Evolutionary conservation across 2,329 filamentous ascomycete genomes (phyloP), one percentile per base, ranked within the genome.

Genomic region (Ceratocystis papillata): DNA sequence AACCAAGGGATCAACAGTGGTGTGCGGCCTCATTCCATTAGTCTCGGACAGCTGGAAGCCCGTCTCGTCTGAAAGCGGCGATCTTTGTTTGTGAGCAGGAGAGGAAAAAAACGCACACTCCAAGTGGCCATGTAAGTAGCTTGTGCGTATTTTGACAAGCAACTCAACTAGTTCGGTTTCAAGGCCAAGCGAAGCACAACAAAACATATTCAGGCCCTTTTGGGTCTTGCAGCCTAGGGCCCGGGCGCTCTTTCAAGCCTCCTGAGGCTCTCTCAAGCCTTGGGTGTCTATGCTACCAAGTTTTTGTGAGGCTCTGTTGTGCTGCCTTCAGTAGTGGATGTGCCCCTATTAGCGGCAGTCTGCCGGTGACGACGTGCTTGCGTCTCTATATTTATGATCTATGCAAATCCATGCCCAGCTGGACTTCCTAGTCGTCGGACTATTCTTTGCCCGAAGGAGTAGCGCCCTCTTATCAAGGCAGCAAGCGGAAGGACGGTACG

Each of bases 21-120:
- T 12, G 55, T 30, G 55, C 55, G 55, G 55, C 55, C 53, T 57
- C 55, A 59, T 59, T 59, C 55, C 55, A 59, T 30, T 30, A n/a
- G 55, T 59, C 55, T 59, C 55, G 55, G 55, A 20, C 28, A n/a
- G n/a, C 55, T n/a, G 55, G 55, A 59, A 59, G 30, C 28, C 55
- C 15, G 10, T 41, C 37, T 41, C 37, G 37, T 37, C 48, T 53
- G 28, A 33, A 57, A 57, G 28, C 53, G 20, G 12, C 5, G 7
- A 25, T 22, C 50, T 55, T 55, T 30, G 22, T 22, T 15, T 22
- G 6, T 20, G 17, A 20, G 17, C 25, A 12, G 48, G 10, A 12
- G 20, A 10, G 48, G 48, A 10, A 37, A n/a, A 59, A 30, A 59
- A 33, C 28, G 7, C 25, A 1, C 30, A 5, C 28, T 33, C 10